A percentile compares a stretch with the other conserved stretches of the same genome.
phyloP scores from a whole-genome alignment of 192 early-diverging fungal genomes.

The Chytriomyces sp. region DNA sequence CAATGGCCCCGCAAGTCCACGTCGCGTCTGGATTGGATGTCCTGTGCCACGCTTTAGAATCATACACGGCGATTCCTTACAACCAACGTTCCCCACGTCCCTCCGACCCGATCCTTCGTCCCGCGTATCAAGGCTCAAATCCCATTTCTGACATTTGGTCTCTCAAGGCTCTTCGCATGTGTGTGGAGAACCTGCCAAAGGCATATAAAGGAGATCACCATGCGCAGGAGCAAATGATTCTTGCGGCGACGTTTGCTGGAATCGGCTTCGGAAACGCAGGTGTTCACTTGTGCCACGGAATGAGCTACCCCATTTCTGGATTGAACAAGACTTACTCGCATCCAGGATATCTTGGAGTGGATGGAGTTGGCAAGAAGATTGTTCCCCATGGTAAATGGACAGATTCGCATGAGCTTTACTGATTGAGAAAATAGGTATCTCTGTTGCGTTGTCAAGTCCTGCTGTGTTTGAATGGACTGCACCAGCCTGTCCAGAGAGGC shows the following conservation, averaged over 20 bases:
- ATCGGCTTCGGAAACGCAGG: conserved; percentile 88
- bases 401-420: no score
- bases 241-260: conserved; percentile 88
- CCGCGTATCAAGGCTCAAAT: conserved; percentile 91
- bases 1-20: conserved; percentile 84
- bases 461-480: conserved; percentile 87
- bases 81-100: conserved; percentile 75
- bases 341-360: conserved; percentile 67
- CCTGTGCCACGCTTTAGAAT: conserved; percentile 86
- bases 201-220: conserved; percentile 77
- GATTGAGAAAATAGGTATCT: no score
- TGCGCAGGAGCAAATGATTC: conserved; percentile 82
- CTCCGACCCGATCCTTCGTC: conserved; percentile 76
- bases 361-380: conserved; percentile 4
- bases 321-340: conserved; percentile 82
- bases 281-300: conserved; percentile 85
- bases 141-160: conserved; percentile 94
- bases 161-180: conserved; percentile 74
- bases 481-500: conserved; percentile 78
- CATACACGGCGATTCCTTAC: conserved; percentile 89
- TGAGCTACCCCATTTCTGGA: conserved; percentile 84
- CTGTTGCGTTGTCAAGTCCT: conserved; percentile 88
- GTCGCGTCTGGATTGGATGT: conserved; percentile 87
- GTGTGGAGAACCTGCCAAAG: conserved; percentile 74
- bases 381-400: conserved; percentile 43